phyloP scores from a whole-genome alignment of 164 flowering plant genomes.

The Nymphaea colorata region DNA sequence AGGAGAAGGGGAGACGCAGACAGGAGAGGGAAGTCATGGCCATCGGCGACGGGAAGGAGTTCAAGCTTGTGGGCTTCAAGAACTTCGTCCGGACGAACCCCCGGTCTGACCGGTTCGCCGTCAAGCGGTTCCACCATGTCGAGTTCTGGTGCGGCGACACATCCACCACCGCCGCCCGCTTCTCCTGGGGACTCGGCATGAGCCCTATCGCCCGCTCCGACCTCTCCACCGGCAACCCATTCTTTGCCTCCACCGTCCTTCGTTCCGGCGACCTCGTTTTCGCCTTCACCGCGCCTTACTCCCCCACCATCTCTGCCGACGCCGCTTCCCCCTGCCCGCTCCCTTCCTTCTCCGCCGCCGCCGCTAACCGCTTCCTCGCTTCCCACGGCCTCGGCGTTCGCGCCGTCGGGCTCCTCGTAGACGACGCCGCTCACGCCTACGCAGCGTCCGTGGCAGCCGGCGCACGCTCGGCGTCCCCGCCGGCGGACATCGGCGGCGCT shows the following conservation, averaged over 20 bases:
- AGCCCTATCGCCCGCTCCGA: slow-evolving; percentile 64
- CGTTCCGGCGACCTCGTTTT: slow-evolving; percentile 51
- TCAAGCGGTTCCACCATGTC: slow-evolving; percentile 67
- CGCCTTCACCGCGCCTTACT: slow-evolving; percentile 86
- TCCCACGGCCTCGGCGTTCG: slow-evolving; percentile 77
- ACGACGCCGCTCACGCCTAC: slow-evolving; percentile 47
- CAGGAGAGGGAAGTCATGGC: not conserved
- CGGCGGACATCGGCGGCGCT: slow-evolving; percentile 15
- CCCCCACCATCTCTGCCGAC: slow-evolving; percentile 38
- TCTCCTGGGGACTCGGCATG: slow-evolving; percentile 83
- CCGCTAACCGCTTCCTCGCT: slow-evolving; percentile 34
- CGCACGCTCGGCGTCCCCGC: slow-evolving; percentile 16
- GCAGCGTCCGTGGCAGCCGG: slow-evolving; percentile 38
- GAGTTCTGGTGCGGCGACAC: slow-evolving; percentile 88
- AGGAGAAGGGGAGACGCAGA: not conserved
- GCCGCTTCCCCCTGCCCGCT: slow-evolving; percentile 17
- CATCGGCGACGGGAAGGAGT: slow-evolving; percentile 4
- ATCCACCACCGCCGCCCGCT: slow-evolving; percentile 52
- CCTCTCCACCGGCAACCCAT: slow-evolving; percentile 71
- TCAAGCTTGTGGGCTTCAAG: slow-evolving; percentile 50
- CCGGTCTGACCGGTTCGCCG: slow-evolving; percentile 50
- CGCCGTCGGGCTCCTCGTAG: slow-evolving; percentile 57
- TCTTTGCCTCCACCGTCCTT: slow-evolving; percentile 73
- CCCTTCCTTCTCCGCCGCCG: slow-evolving; percentile 40
- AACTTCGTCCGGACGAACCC: slow-evolving; percentile 65